phyloP scores from a whole-genome alignment of 257 asterid species.

The Nicotiana benthamiana region DNA sequence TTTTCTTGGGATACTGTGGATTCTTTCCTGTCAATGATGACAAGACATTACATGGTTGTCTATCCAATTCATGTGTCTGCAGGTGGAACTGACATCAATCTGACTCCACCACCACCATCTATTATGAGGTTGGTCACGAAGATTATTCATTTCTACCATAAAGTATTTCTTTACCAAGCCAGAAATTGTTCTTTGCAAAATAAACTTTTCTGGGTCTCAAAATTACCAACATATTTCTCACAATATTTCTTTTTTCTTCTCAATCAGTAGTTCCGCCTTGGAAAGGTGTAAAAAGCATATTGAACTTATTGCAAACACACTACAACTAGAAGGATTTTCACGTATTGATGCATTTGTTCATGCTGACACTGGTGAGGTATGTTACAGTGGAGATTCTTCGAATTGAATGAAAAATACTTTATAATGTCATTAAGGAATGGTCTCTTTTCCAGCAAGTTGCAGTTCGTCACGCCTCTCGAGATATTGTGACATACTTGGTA shows the following conservation, averaged over 20 bases:
- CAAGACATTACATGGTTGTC: neutral
- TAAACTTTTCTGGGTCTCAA: neutral
- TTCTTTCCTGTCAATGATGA: neutral
- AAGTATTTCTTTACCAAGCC: neutral
- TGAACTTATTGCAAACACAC: slow-evolving; percentile 72
- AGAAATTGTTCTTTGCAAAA: neutral
- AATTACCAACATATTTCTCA: neutral
- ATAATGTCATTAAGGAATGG: neutral
- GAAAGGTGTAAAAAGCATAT: slow-evolving; percentile 55
- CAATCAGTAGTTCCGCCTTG: slow-evolving; percentile 48
- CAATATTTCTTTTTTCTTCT: neutral
- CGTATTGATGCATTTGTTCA: slow-evolving; percentile 84
- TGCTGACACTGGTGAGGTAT: slow-evolving; percentile 78
- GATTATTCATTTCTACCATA: neutral
- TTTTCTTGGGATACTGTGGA: neutral
- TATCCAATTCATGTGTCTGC: slow-evolving; percentile 21
- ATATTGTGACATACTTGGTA: neutral
- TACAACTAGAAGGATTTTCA: slow-evolving; percentile 79
- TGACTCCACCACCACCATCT: slow-evolving; percentile 86
- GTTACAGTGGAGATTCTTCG: slow-evolving; percentile 4
- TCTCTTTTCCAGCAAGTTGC: neutral
- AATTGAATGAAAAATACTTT: neutral
- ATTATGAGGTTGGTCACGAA: slow-evolving; percentile 47
- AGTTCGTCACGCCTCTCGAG: neutral
- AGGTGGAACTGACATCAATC: slow-evolving; percentile 95